Percentiles rank a stretch among this genome's conserved stretches.
Conservation (phyloP, 2,329 filamentous ascomycete species). For the Sarocladiaceae sp. region DNA sequence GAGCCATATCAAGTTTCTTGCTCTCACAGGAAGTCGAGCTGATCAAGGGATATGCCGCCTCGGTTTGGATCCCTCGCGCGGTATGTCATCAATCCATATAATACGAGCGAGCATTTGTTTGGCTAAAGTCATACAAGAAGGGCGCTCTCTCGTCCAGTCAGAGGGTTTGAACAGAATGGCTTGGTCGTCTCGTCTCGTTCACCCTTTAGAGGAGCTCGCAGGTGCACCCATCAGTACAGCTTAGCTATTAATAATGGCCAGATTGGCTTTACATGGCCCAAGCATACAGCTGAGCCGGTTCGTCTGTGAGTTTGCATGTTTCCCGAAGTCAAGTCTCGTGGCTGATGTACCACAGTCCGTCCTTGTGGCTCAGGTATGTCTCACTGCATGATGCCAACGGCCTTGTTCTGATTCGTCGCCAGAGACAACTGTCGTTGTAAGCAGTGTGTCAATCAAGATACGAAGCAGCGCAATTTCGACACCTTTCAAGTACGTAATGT, state of each 20-base stretch:
- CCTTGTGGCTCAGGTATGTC: slow-evolving; percentile 8
- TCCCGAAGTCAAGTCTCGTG: background rate
- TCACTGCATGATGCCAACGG: background rate
- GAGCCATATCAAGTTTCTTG: no score
- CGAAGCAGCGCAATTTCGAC: slow-evolving; percentile 37
- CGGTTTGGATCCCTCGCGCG: no score
- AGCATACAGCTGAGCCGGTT: background rate
- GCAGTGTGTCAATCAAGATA: slow-evolving; percentile 36
- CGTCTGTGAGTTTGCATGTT: background rate
- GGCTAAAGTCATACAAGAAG: no score
- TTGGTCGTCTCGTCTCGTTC: background rate
- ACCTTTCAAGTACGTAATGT: slow-evolving; percentile 30
- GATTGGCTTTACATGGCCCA: background rate
- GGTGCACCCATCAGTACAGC: background rate
- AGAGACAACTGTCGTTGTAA: slow-evolving; percentile 41
- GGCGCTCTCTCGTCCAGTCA: no score
- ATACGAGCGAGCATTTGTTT: no score
- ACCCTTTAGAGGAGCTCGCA: no score
- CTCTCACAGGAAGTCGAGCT: no score
- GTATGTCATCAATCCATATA: no score
- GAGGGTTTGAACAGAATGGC: background rate
- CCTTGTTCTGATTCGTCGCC: background rate
- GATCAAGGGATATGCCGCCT: no score
- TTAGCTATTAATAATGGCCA: background rate
- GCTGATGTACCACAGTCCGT: background rate